Evolutionary conservation across 768 basidiomycete genomes (phyloP).

Genomic region (Rickenella mellea): DNA sequence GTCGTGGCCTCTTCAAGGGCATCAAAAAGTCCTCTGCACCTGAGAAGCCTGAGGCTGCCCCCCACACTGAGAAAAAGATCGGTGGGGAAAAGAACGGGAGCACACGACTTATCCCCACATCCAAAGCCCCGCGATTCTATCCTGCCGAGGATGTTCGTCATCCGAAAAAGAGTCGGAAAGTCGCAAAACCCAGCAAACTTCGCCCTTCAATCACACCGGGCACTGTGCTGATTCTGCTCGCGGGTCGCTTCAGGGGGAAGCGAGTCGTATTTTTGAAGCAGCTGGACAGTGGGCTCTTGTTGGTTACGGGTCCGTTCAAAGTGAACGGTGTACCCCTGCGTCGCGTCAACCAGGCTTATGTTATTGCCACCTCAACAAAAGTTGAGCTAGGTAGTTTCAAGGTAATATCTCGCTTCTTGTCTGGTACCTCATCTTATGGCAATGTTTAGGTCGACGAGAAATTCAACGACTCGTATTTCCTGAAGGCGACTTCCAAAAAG

Average conservation of each 20-base stretch:
- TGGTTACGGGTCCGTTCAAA: conserved; percentile 97
- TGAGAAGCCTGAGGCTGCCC: conserved; percentile 45
- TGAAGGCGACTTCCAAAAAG: conserved; percentile 64
- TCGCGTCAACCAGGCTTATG: conserved; percentile 97
- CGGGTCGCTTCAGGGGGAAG: conserved; percentile 97
- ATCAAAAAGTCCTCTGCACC: conserved; percentile 67
- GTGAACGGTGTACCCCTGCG: conserved; percentile 97
- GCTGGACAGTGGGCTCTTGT: conserved; percentile 79
- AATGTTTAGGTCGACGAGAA: conserved; percentile 66
- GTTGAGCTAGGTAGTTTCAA: conserved; percentile 68
- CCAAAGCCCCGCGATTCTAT: conserved; percentile 86
- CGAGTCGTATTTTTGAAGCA: conserved; percentile 98
- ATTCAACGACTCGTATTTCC: conserved; percentile 91
- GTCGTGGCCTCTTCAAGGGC: conserved; percentile 81
- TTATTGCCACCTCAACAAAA: conserved; percentile 95
- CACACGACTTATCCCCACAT: conserved; percentile 77
- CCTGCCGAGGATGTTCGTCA: conserved; percentile 88
- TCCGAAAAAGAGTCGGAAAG: conserved; percentile 90
- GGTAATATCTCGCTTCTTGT: conserved; percentile 34
- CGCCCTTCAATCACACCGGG: conserved; percentile 89
- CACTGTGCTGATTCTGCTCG: conserved; percentile 90
- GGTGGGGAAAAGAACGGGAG: conserved; percentile 88
- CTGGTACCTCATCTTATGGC: conserved; percentile 1
- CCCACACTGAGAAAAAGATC: conserved; percentile 69
- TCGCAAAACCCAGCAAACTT: conserved; percentile 65